Base-by-base conservation (phyloP, 208 protist genomes). In the Acanthamoeba castellanii region DNA sequence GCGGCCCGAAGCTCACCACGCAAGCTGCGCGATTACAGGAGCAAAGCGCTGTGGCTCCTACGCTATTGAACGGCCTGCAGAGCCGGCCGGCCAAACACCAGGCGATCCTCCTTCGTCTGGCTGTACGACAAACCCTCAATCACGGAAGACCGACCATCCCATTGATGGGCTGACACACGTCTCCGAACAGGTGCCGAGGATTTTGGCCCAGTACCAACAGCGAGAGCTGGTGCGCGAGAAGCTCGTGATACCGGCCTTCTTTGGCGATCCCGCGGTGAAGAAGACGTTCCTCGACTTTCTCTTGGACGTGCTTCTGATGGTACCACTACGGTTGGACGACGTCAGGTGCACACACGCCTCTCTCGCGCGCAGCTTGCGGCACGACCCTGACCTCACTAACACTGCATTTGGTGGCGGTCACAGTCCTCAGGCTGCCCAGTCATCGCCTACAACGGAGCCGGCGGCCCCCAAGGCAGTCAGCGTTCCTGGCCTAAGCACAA, bases 61-160 rank as follows among this genome's bases (percentile, higher is more conserved):
- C 27, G n/a, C 88, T 93, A 7, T 34, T 93, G 20, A 52, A 93
- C 22, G 32, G 52, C 8, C 61, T 93, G n/a, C 32, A 30, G 27
- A 72, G 50, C 9, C 59, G 64, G n/a, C 32, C 88, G 45, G 22
- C 34, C 61, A 93, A 93, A 52, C 88, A 93, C 42, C 88, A 93
- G 88, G 88, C 88, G 25, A 78, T 93, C 20, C 70, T 93, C 14
- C 88, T 93, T 57, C 88, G 88, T 47, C 52, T 93, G 70, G 61
- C 66, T 3, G 88, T 93, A 78, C 88, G 52, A 25, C 27, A 16
- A 3, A 7, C n/a, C 34, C 78, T 42, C 8, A 68, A 68, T 68
- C 61, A 68, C 6, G 5, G 61, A 68, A 68, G 20, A 68, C 8
- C 5, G 42, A 11, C 42, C 42, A 47, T 6, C 42, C 42, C 42